phyloP scores from a whole-genome alignment of 129 eudicot genomes.

The Flaveria bidentis region DNA sequence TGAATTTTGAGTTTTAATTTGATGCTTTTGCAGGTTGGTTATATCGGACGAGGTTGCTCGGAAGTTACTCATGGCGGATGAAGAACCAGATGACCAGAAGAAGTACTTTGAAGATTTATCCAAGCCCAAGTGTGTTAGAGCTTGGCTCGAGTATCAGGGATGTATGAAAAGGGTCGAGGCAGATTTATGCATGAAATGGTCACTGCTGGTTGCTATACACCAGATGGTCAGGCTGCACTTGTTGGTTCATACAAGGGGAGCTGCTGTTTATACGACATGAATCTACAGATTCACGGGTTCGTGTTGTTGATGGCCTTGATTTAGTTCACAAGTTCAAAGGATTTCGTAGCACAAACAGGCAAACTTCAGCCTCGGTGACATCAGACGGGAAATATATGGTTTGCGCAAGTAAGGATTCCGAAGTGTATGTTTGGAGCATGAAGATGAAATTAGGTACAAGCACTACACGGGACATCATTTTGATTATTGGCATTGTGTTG shows the following conservation, averaged over 20 bases:
- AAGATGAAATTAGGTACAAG: too few relatives aligned
- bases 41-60: conserved; percentile 2
- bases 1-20: background rate
- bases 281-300: conserved; percentile 93
- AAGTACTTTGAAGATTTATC: conserved; percentile 63
- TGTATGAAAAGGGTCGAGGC: conserved; percentile 70
- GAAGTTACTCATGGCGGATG: conserved; percentile 49
- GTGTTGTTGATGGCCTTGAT: conserved; percentile 85
- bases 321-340: conserved; percentile 96
- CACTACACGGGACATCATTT: too few relatives aligned
- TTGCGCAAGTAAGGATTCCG: conserved; percentile 93
- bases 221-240: conserved; percentile 99
- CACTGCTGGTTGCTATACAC: conserved; percentile 97
- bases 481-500: too few relatives aligned
- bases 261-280: conserved; percentile 76
- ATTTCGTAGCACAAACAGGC: conserved; percentile 83
- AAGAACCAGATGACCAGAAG: conserved; percentile 83
- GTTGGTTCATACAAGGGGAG: conserved; percentile 99
- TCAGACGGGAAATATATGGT: conserved; percentile 78
- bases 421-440: conserved; percentile 91
- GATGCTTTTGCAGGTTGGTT: conserved; percentile 16
- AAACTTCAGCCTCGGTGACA: conserved; percentile 87
- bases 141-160: conserved; percentile 35
- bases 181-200: conserved; percentile 96
- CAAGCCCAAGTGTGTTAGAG: conserved; percentile 77